Evolutionary conservation across 805 yeast species (phyloP).

Genomic region (Lipomyces mesembrius): DNA sequence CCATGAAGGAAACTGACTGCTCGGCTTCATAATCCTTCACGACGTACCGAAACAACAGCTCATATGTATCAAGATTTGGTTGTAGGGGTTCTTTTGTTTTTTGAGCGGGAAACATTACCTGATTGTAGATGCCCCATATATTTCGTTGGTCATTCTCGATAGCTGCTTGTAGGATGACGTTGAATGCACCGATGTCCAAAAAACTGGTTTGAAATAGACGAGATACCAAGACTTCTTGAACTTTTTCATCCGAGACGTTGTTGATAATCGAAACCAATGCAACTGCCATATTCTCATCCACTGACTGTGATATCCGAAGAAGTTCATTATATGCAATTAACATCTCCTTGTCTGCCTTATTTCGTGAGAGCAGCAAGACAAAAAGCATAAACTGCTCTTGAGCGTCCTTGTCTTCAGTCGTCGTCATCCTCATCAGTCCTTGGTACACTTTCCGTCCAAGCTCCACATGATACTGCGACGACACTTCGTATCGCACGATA

Average conservation of each 20-base stretch:
- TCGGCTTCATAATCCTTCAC: conserved; percentile 24
- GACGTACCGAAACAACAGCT: conserved; percentile 31
- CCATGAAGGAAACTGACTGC: conserved; percentile 22
- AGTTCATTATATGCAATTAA: conserved; percentile 28
- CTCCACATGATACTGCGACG: conserved; percentile 29
- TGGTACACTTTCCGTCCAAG: conserved; percentile 32
- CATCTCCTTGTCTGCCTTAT: conserved; percentile 32
- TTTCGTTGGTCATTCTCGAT: conserved; percentile 24
- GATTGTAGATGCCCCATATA: conserved; percentile 26
- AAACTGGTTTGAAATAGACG: conserved; percentile 14
- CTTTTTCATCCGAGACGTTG: conserved; percentile 21
- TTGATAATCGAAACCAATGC: conserved; percentile 33
- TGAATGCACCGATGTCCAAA: conserved; percentile 30
- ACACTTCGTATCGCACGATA: conserved; percentile 17
- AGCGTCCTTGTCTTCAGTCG: conserved; percentile 1
- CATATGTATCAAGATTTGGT: conserved; percentile 35
- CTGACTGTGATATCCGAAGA: conserved; percentile 11
- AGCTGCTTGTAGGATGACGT: conserved; percentile 34
- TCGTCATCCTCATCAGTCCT: conserved; percentile 13
- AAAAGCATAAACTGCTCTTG: conserved; percentile 31
- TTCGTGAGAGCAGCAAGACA: conserved; percentile 26
- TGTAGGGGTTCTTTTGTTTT: not conserved
- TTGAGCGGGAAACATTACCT: not conserved
- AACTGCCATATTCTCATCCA: conserved; percentile 27
- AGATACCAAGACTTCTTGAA: conserved; percentile 26